A percentile compares a stretch with the other conserved stretches of the same genome.
Evolutionary conservation across 129 eudicot species (phyloP).

Genomic region (Artemisia annua): DNA sequence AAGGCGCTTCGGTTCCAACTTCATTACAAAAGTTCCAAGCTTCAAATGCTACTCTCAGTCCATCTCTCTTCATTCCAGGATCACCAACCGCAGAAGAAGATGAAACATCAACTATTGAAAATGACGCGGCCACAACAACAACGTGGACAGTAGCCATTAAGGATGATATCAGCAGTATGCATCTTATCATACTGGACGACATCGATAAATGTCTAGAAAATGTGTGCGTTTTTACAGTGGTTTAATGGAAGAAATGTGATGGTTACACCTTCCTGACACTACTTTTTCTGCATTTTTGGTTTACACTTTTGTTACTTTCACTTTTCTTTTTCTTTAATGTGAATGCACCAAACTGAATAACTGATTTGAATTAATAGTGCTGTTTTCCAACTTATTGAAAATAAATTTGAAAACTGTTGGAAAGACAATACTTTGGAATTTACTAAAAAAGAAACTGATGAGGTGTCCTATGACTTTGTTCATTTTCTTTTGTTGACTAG

Average conservation of each 20-base stretch:
- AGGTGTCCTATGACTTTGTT: no score
- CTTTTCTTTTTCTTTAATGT: background rate
- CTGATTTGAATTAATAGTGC: constrained; percentile 15
- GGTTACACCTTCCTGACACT: constrained; percentile 9
- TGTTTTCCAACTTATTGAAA: constrained; percentile 7
- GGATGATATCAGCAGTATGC: constrained; percentile 12
- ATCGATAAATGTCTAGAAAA: background rate
- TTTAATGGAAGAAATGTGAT: background rate
- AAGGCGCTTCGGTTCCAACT: constrained; percentile 81
- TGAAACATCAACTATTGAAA: background rate
- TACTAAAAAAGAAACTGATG: no score
- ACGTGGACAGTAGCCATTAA: constrained; percentile 12
- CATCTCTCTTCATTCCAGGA: constrained; percentile 83
- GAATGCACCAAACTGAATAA: background rate
- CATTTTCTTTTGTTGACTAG: no score
- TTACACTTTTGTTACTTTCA: background rate
- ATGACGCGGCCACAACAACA: background rate
- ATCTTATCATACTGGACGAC: constrained; percentile 2
- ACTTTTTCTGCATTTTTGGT: constrained; percentile 11
- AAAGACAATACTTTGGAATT: no score
- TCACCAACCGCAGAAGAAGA: constrained; percentile 66
- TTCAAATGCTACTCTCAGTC: constrained; percentile 70
- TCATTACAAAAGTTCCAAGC: constrained; percentile 95
- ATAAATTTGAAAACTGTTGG: background rate
- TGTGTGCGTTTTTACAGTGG: background rate